phyloP scores from a whole-genome alignment of 139 green algal genomes.

The Tetradesmus lagerheimii region DNA sequence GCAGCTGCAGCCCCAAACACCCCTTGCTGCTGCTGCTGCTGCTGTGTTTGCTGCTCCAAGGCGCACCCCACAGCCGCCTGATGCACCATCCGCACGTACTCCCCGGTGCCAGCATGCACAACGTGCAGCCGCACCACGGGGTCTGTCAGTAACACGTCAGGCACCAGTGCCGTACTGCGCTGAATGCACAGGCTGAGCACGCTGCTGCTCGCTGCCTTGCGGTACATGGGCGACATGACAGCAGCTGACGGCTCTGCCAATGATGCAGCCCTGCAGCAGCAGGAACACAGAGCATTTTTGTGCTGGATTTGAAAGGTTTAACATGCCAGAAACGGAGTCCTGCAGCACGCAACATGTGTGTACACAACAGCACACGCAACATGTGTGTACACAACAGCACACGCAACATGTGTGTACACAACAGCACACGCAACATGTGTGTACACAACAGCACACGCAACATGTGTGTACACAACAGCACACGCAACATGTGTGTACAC shows the following conservation, averaged over 20 bases:
- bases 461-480: no score
- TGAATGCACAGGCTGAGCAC: slow-evolving; percentile 21
- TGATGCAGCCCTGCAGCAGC: not conserved
- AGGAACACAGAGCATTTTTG: not conserved
- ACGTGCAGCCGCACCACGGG: slow-evolving; percentile 46
- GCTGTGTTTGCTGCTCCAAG: not conserved
- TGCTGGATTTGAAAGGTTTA: no score
- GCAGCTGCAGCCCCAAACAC: not conserved
- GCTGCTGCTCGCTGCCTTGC: not conserved
- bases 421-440: no score
- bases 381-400: no score
- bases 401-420: no score
- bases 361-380: no score
- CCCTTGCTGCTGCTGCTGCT: slow-evolving; percentile 15
- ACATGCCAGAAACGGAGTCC: no score
- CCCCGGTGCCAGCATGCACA: slow-evolving; percentile 5
- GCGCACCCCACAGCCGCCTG: not conserved
- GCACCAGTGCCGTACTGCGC: not conserved
- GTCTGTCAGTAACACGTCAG: slow-evolving; percentile 21
- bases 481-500: no score
- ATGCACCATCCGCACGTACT: slow-evolving; percentile 9
- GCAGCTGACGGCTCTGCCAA: not conserved
- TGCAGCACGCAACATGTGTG: no score
- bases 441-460: no score
- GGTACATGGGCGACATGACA: slow-evolving; percentile 28